phyloP scores from a whole-genome alignment of 805 yeast genomes.

The Myxozyma melibiosi region DNA sequence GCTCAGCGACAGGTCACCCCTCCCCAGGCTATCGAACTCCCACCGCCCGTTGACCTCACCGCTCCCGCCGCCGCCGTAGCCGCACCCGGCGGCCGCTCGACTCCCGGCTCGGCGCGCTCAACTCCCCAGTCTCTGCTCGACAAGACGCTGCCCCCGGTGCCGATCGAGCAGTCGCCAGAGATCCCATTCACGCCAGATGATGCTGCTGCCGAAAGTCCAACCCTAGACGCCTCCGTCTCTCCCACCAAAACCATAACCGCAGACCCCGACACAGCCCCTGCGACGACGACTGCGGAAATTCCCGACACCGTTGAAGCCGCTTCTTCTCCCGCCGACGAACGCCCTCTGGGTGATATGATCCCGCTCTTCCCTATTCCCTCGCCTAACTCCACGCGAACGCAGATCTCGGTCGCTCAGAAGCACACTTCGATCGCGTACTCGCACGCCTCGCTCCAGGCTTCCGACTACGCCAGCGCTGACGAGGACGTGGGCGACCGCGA shows the following conservation, averaged over 20 bases:
- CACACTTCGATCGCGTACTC: not conserved
- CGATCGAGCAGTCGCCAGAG: not conserved
- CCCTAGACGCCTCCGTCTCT: no score
- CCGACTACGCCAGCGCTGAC: slow-evolving; percentile 16
- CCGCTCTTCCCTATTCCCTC: not conserved
- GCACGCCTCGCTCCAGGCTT: not conserved
- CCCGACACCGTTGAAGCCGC: no score
- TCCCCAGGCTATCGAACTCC: not conserved
- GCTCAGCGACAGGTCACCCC: slow-evolving; percentile 5
- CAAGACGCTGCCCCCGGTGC: slow-evolving; percentile 9
- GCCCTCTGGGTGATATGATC: not conserved
- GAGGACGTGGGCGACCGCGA: slow-evolving; percentile 1
- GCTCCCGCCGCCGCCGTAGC: no score
- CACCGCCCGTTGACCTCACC: not conserved
- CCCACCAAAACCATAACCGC: no score
- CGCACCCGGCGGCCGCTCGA: not conserved
- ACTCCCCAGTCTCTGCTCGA: not conserved
- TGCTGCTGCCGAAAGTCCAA: no score
- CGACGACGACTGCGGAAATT: no score
- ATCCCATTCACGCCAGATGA: no score
- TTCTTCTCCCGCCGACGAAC: not conserved
- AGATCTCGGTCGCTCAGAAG: not conserved
- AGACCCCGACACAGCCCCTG: no score
- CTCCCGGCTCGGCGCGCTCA: not conserved
- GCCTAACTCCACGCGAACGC: not conserved